Base-by-base conservation (phyloP, 2,329 filamentous ascomycete species). In the Trichothecium roseum region DNA sequence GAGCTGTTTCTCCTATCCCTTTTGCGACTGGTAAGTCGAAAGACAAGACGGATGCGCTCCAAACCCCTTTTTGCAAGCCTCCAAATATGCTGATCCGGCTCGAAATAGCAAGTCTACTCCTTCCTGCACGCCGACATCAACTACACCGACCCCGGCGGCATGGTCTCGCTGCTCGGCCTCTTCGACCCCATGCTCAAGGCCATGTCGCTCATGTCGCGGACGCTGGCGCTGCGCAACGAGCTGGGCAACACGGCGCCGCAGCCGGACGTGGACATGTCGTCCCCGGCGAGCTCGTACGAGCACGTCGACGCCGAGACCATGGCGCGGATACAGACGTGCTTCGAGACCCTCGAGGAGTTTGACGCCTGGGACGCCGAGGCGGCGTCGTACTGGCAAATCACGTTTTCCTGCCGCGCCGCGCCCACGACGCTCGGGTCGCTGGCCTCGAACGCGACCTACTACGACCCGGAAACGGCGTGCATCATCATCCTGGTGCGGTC, bases 391-490 rank as follows among this genome's bases (percentile, higher is more conserved):
- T 56, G 53, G 53, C 45, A 50, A 15, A 45, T 15, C 32, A 53
- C 43, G 4, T 56, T 56, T 6, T 45, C 53, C 29, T 46, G 45
- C 1, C 52, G 51, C 13, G 42, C 40, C 2, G 38, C 45, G 3
- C 53, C 53, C 5, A 52, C 48, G 2, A 37, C 40, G 1, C 42
- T 56, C 4, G 53, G 53, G 4, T 40, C 51, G 15, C 43, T 54
- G 26, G 38, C 30, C 4, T 37, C 42, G 1, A 42, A 35, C 3
- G 39, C 28, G 4, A 42, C 33, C 4, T 44, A 46, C 35, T 56
- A 47, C 36, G 53, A 56, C 29, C 40, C 45, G 3, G 51, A 55
- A 32, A 56, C 53, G 8, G 54, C 54, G 0, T 57, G 54, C 35
- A 55, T 45, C 18, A 50, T 56, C 24, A 49, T 56, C 16, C 35